Evolutionary conservation across 257 asterid genomes (phyloP).

Genomic region (Solanum sitiens): DNA sequence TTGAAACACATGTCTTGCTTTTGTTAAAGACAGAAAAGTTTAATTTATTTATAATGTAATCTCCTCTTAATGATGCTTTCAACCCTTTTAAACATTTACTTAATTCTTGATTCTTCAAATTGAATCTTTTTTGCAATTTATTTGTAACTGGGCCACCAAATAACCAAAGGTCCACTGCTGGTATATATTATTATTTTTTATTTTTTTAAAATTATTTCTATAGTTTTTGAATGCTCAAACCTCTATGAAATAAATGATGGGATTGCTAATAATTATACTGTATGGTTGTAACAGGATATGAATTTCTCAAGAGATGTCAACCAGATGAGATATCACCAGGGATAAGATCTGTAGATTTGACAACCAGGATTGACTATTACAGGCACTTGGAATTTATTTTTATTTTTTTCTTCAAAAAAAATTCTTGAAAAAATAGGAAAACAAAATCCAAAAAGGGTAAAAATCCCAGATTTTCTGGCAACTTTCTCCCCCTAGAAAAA

Average conservation of each 20-base stretch:
- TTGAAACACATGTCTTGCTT: neutral
- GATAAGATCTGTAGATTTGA: constrained; percentile 69
- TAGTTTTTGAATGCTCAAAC: neutral
- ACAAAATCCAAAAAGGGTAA: neutral
- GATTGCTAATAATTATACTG: constrained; percentile 12
- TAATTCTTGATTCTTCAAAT: neutral
- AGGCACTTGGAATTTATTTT: constrained; percentile 12
- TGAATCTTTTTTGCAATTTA: neutral
- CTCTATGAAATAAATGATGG: neutral
- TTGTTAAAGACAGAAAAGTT: neutral
- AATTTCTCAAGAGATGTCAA: constrained; percentile 52
- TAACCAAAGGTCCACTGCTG: constrained; percentile 13
- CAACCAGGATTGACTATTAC: constrained; percentile 24
- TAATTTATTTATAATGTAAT: neutral
- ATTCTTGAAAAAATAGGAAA: neutral
- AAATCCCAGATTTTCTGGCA: constrained; percentile 57
- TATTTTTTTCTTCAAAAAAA: neutral
- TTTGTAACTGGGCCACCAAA: neutral
- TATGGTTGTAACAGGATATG: constrained; percentile 54
- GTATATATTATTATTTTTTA: neutral
- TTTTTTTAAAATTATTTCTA: neutral
- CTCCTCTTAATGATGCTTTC: neutral
- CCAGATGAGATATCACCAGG: constrained; percentile 50
- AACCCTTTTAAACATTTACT: neutral
- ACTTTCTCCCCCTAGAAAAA: constrained; percentile 5